These are phyloP conservation scores for Ambrosia artemisiifolia DNA, from an alignment of 129 eudicot genomes.

Conservation along the genomic window DNA sequence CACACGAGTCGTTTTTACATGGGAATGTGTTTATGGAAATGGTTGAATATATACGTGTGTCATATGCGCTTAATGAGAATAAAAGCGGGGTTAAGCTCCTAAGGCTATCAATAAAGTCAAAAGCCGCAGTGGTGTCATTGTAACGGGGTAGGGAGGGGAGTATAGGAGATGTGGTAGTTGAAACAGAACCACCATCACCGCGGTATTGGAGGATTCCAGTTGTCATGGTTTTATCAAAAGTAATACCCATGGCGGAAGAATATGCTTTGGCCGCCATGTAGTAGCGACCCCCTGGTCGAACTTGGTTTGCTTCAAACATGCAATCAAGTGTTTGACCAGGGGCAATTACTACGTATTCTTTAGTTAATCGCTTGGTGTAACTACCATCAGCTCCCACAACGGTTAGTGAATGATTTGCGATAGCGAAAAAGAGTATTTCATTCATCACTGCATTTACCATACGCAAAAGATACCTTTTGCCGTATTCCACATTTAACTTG, in stretches of 20 bases:
- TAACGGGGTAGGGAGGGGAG: constrained; percentile 45
- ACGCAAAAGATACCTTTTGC: constrained; percentile 44
- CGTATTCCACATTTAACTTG: constrained; percentile 34
- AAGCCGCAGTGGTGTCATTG: constrained; percentile 44
- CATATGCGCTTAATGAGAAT: constrained; percentile 29
- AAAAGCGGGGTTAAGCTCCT: constrained; percentile 33
- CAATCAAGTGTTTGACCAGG: constrained; percentile 68
- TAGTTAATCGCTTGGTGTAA: constrained; percentile 53
- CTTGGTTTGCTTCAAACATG: constrained; percentile 46
- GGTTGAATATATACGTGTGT: constrained; percentile 29
- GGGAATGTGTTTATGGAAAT: constrained; percentile 46
- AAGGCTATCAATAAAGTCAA: constrained; percentile 33
- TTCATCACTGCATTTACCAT: constrained; percentile 52
- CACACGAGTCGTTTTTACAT: constrained; percentile 40
- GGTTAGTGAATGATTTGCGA: constrained; percentile 51
- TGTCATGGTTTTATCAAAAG: constrained; percentile 52
- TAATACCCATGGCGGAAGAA: background rate
- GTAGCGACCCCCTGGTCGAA: constrained; percentile 22
- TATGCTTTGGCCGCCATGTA: constrained; percentile 61
- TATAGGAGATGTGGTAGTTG: constrained; percentile 4
- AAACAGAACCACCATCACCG: background rate
- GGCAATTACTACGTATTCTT: constrained; percentile 32
- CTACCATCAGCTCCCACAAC: constrained; percentile 55
- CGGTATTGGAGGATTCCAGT: constrained; percentile 40
- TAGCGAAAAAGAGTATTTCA: constrained; percentile 35